Evolutionary conservation across 1,284 basidiomycete genomes (phyloP).

Genomic region (Papiliotrema flavescens): DNA sequence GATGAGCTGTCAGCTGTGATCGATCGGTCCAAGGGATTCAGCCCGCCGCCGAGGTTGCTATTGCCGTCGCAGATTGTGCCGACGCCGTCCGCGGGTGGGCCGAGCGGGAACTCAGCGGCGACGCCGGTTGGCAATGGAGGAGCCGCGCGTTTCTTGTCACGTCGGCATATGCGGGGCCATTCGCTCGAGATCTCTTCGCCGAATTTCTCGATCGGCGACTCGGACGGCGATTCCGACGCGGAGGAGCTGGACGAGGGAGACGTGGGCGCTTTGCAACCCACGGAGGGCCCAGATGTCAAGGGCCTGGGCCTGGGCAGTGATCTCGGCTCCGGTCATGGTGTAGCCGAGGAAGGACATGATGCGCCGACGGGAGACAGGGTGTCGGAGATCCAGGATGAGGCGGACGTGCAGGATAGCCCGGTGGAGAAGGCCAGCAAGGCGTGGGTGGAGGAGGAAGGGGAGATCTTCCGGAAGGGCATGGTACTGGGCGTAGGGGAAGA

Average conservation of each 20-base stretch:
- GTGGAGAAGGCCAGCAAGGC: constrained; percentile 54
- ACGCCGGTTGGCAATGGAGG: neutral
- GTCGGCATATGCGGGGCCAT: constrained; percentile 37
- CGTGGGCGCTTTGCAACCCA: neutral
- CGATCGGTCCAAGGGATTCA: constrained; percentile 36
- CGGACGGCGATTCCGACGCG: constrained; percentile 61
- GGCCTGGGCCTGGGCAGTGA: neutral
- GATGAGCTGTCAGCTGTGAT: constrained; percentile 61
- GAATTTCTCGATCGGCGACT: constrained; percentile 60
- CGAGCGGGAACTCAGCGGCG: neutral
- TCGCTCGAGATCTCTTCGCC: constrained; percentile 59
- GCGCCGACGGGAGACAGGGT: neutral
- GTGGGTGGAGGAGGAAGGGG: constrained; percentile 83
- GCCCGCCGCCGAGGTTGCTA: constrained; percentile 35
- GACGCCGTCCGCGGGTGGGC: constrained; percentile 7
- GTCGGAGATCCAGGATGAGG: constrained; percentile 8
- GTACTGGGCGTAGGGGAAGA: constrained; percentile 77
- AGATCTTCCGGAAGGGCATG: constrained; percentile 86
- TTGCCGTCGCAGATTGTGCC: constrained; percentile 37
- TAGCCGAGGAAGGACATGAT: neutral
- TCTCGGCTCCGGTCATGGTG: neutral
- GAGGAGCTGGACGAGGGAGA: constrained; percentile 47
- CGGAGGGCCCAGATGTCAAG: neutral
- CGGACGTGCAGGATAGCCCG: constrained; percentile 12
- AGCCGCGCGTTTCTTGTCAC: neutral